Evolutionary conservation across 208 protist species (phyloP), one percentile per base, ranked within the genome.

Genomic region (Leishmania braziliensis): DNA sequence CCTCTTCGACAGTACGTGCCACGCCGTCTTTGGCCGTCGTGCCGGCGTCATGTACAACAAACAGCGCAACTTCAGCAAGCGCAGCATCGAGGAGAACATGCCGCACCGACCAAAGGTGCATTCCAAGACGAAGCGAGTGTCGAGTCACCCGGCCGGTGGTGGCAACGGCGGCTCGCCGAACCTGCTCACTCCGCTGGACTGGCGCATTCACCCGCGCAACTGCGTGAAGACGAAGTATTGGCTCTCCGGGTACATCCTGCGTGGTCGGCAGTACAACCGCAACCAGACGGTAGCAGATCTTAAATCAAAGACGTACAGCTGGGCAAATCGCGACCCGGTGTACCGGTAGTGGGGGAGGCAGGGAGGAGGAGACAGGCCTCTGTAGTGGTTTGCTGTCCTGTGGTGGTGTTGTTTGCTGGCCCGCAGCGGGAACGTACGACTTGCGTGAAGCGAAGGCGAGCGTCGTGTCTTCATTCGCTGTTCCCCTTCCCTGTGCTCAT

Each of bases 141-240:
- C 91, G 48, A 91, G 88, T 72, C 93, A 98, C 85, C 95, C 95
- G 48, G 95, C 93, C 16, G 95, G 95, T 77, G 93, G 93, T 69
- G 95, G 95, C 62, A 98, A 98, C 80, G 95, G 93, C 39, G 92
- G 89, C 10, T 95, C 91, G 20, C 81, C 93, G 10, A 96, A 97
- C 86, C 82, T 98, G 69, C 77, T 98, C 16, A 91, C 96, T n/a
- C 94, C 93, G n/a, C 90, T 98, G 8, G 94, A 98, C 82, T 97
- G 95, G 94, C 92, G 93, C 77, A 89, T 96, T 56, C 93, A 98
- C 79, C 95, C 93, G 29, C 87, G 92, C 18, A 98, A 96, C 82
- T 86, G 80, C 36, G 95, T 96, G n/a, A 96, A 96, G 84, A 92
- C 93, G 48, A 98, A 98, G 89, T 97, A 96, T 78, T 98, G 95